phyloP scores from a whole-genome alignment of 495 filamentous ascomycete genomes.

The Lepraria neglecta region DNA sequence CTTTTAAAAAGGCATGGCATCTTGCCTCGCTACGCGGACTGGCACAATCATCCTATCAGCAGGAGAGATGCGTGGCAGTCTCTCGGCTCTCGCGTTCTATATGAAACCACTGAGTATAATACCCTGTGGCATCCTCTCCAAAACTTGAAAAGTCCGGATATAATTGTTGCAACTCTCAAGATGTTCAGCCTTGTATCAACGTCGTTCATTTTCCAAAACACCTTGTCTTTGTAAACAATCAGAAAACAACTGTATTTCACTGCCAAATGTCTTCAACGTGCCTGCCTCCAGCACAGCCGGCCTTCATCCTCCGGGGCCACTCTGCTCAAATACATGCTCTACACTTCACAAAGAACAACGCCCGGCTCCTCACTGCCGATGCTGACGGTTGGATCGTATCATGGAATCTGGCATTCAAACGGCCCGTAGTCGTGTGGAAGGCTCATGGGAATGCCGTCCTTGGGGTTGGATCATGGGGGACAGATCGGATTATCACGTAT shows the following conservation, averaged over 20 bases:
- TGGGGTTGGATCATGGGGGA: slow-evolving; percentile 61
- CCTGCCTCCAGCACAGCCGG: slow-evolving; percentile 61
- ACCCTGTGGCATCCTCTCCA: background rate
- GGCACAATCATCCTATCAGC: background rate
- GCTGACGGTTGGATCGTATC: slow-evolving; percentile 82
- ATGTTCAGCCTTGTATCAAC: slow-evolving; percentile 6
- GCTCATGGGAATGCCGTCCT: slow-evolving; percentile 76
- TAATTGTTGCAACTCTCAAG: background rate
- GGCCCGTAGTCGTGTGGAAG: slow-evolving; percentile 79
- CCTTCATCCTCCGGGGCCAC: slow-evolving; percentile 86
- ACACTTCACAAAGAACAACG: slow-evolving; percentile 63
- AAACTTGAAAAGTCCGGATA: background rate
- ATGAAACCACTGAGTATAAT: slow-evolving; percentile 1
- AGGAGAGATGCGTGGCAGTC: background rate
- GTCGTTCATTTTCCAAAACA: background rate
- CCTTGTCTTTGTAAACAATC: background rate
- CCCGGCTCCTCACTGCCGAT: slow-evolving; percentile 77
- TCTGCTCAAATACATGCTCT: slow-evolving; percentile 71
- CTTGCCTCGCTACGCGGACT: background rate
- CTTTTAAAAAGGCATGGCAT: background rate
- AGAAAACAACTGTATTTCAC: background rate
- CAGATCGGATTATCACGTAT: slow-evolving; percentile 67
- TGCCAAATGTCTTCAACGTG: slow-evolving; percentile 18
- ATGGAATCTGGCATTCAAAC: slow-evolving; percentile 78
- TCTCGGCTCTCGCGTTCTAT: background rate